Base-by-base conservation (phyloP, 1,284 basidiomycete genomes). In the Microbotryomycetes sp. region DNA sequence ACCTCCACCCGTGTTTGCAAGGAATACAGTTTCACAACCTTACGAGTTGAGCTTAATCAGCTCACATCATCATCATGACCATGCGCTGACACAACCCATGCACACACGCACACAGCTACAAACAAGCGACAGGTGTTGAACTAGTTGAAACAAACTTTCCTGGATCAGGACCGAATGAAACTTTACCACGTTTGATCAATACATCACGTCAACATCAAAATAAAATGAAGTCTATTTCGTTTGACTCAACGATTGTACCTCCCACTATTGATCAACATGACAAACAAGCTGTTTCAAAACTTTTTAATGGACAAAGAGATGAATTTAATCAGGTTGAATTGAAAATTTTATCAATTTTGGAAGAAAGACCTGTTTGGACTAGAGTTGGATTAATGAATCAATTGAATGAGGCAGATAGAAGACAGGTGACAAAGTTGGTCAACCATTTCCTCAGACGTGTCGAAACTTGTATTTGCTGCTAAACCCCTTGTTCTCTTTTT, bases 351-450 rank as follows among this genome's bases (percentile, higher is more conserved):
- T 46, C 78, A 74, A 65, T 77, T 5, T 69, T 81, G 47, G 76
- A 79, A 49, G 78, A 86, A 63, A 81, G 94, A 25, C 91, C 93
- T 0, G 79, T 96, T 22, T 98, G 94, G 93, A 88, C 89, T 1
- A 82, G 92, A 15, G 80, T 83, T 57, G 88, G 88, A 0, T 78
- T 97, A 6, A 82, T 89, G 64, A 92, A 90, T 67, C 89, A 92
- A 69, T 84, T 97, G 60, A 79, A 80, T n/a, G 77, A 82, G 0
- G 75, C 79, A 0, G 88, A 92, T 68, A 78, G 82, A 12, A 80
- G 85, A 52, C 84, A 86, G 66, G 81, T 89, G 42, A 77, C 84
- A 66, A 89, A 88, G 88, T 89, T 68, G n/a, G n/a, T n/a, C n/a
- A n/a, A n/a, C n/a, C n/a, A n/a, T n/a, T n/a, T 30, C 36, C 32